These are phyloP conservation scores for Trichoderma hamatum DNA, from an alignment of 2,329 filamentous ascomycete species.

Conservation along the genomic window DNA sequence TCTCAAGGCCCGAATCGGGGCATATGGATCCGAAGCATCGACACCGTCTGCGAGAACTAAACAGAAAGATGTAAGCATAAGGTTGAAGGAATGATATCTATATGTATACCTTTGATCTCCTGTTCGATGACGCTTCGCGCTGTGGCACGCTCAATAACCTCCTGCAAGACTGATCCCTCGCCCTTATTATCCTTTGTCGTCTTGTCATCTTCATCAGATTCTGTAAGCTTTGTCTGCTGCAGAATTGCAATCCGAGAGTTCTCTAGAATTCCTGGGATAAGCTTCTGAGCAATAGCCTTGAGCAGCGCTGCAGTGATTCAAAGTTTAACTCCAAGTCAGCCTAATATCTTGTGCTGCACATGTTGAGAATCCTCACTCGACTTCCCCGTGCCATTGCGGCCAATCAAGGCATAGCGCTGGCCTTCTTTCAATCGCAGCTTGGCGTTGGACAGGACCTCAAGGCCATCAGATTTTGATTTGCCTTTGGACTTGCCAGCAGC, in stretches of 20 bases:
- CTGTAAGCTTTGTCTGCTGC: slow-evolving; percentile 61
- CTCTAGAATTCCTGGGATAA: slow-evolving; percentile 75
- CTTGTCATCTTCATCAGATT: slow-evolving; percentile 39
- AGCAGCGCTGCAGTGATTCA: slow-evolving; percentile 58
- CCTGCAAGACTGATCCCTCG: slow-evolving; percentile 59
- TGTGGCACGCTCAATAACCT: slow-evolving; percentile 66
- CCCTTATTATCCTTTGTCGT: slow-evolving; percentile 17
- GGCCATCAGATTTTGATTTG: slow-evolving; percentile 49
- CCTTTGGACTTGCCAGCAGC: slow-evolving; percentile 55
- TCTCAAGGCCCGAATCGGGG: slow-evolving; percentile 63
- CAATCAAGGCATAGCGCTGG: slow-evolving; percentile 75
- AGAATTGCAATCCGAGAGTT: slow-evolving; percentile 67
- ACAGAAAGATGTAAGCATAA: slow-evolving; percentile 29
- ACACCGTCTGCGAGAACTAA: slow-evolving; percentile 62
- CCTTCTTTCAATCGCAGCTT: slow-evolving; percentile 73
- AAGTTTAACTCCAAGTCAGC: neutral
- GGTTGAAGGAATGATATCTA: neutral
- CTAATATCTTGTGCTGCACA: neutral
- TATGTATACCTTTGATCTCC: slow-evolving; percentile 59
- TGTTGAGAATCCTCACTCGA: slow-evolving; percentile 59
- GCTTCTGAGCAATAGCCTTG: slow-evolving; percentile 73
- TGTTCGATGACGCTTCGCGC: slow-evolving; percentile 59
- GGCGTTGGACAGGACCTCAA: slow-evolving; percentile 72
- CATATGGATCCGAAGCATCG: slow-evolving; percentile 58
- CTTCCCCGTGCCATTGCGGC: slow-evolving; percentile 81